Conservation (phyloP, 2,329 filamentous ascomycete species). For the Beauveria scarabaeidicola region DNA sequence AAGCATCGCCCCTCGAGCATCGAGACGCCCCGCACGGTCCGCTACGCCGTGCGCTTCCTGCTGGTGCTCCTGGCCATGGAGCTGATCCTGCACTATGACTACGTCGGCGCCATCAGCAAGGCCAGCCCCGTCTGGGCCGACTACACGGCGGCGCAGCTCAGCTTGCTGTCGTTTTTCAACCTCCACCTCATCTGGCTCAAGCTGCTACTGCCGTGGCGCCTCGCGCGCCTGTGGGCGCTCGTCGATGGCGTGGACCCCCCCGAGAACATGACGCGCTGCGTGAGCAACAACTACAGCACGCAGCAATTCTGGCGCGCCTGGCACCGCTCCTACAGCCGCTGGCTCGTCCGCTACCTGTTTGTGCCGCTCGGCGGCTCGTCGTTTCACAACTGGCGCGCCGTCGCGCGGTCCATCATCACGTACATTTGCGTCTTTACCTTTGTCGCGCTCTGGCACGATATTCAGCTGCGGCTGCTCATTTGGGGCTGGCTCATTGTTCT, state of each 20-base stretch:
- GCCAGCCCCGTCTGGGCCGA: conserved; percentile 67
- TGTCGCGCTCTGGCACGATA: conserved; percentile 96
- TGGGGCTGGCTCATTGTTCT: conserved; percentile 97
- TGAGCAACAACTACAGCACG: conserved; percentile 88
- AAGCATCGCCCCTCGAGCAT: conserved; percentile 67
- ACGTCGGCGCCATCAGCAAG: conserved; percentile 87
- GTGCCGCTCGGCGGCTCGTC: conserved; percentile 73
- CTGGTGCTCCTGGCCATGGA: conserved; percentile 83
- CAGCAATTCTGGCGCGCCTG: conserved; percentile 91
- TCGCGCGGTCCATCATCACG: conserved; percentile 58
- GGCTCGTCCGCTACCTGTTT: conserved; percentile 90
- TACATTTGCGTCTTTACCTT: conserved; percentile 89
- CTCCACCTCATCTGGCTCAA: conserved; percentile 98
- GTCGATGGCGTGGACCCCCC: conserved; percentile 88
- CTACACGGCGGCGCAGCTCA: conserved; percentile 81
- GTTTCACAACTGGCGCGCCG: conserved; percentile 35
- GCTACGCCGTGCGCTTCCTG: conserved; percentile 77
- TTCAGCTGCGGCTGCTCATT: conserved; percentile 78
- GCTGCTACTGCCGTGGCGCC: conserved; percentile 91
- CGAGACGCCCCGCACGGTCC: conserved; percentile 58
- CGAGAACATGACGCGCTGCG: conserved; percentile 97
- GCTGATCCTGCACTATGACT: conserved; percentile 81
- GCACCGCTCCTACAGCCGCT: conserved; percentile 93
- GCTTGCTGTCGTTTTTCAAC: conserved; percentile 89
- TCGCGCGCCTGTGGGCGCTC: conserved; percentile 94